These are phyloP conservation scores for Solidago caesia DNA, from an alignment of 129 eudicot genomes.

Conservation along the genomic window DNA sequence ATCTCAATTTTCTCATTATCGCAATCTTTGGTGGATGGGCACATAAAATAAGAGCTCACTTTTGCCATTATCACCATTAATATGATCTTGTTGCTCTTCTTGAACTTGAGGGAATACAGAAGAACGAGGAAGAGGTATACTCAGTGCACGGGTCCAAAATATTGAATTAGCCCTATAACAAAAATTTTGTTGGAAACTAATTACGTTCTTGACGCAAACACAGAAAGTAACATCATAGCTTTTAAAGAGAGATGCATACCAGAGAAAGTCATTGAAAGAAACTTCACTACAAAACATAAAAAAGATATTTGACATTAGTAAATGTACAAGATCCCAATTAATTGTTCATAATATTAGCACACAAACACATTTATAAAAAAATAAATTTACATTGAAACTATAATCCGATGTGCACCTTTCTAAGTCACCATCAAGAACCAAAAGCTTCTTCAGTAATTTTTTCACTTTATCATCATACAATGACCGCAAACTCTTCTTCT, in stretches of 20 bases:
- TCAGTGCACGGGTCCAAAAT: conserved; percentile 98
- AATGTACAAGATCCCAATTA: conserved; percentile 8
- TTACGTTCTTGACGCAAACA: neutral
- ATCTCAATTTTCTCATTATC: conserved; percentile 12
- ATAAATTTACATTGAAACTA: neutral
- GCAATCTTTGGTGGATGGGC: neutral
- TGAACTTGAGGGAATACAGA: conserved; percentile 55
- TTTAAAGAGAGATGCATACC: conserved; percentile 50
- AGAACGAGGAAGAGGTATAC: conserved; percentile 79
- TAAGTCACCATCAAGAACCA: conserved; percentile 66
- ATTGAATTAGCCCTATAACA: conserved; percentile 86
- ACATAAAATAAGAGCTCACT: conserved; percentile 31
- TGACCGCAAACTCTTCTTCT: conserved; percentile 71
- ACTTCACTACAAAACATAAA: conserved; percentile 63
- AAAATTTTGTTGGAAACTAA: neutral
- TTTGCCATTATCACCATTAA: conserved; percentile 34
- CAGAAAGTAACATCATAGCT: conserved; percentile 1
- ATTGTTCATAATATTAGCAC: neutral
- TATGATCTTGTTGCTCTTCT: conserved; percentile 40
- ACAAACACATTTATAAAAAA: neutral
- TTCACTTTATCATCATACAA: conserved; percentile 73
- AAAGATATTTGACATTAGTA: neutral
- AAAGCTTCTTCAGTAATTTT: conserved; percentile 63
- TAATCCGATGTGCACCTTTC: conserved; percentile 54
- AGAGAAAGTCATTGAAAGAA: conserved; percentile 74